These are phyloP conservation scores for Ophiostoma himal-ulmi DNA, from an alignment of 2,329 filamentous ascomycete species.

Conservation along the genomic window DNA sequence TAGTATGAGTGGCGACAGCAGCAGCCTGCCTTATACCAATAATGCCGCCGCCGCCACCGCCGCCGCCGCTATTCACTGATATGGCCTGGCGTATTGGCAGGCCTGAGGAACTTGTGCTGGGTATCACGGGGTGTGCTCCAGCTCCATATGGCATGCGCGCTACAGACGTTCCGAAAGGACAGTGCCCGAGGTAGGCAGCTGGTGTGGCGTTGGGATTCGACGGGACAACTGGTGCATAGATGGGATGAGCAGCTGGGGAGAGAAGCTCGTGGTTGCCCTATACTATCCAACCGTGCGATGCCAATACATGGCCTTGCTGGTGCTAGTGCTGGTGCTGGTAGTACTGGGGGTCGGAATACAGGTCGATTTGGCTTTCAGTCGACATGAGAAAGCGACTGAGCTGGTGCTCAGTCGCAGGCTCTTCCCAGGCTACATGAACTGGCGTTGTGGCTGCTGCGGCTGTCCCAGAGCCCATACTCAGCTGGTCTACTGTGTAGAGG, in stretches of 20 bases:
- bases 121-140: neutral
- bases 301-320: neutral
- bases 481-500: neutral
- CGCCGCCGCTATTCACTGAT: no score
- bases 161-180: neutral
- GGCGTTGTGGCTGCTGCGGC: neutral
- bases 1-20: neutral
- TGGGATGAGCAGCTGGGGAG: neutral
- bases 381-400: neutral
- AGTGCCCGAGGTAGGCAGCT: neutral
- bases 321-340: neutral
- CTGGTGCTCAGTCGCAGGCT: neutral
- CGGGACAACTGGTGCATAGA: neutral
- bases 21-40: neutral
- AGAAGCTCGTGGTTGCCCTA: neutral
- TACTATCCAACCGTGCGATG: neutral
- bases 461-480: neutral
- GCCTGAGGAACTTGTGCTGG: neutral
- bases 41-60: no score
- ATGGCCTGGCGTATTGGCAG: neutral
- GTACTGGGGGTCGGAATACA: neutral
- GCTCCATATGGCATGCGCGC: neutral
- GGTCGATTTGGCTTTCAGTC: neutral
- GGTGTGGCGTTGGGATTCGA: neutral
- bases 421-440: neutral